Evolutionary conservation across 1,284 basidiomycete genomes (phyloP), one percentile per base, ranked within the genome.

Genomic region (Ceraceosorus guamensis): DNA sequence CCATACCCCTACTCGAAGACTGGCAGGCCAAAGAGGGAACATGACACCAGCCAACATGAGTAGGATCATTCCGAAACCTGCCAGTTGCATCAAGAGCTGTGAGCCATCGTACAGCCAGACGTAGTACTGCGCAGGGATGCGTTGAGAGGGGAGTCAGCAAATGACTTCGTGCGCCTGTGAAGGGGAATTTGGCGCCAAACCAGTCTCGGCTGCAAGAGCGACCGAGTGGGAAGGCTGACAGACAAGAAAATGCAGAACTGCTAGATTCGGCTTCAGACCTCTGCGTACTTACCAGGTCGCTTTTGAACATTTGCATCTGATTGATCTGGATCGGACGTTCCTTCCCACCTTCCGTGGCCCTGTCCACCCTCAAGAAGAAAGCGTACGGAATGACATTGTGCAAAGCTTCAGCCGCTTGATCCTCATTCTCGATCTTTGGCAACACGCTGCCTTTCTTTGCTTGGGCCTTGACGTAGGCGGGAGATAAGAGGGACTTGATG

Each of bases 51-150:
- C 92, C 46, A 99, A 85, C 82, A 98, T 91, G 71, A 96, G 81
- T 34, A 82, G 84, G 55, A 98, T 91, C 89, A 99, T 92, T 35
- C 85, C 85, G 24, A 88, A 80, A 10, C 89, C 93, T 39, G 91
- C 90, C n/a, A 91, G 83, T 71, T 93, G 91, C 11, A 89, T 91
- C 64, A 86, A 89, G 81, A 91, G 86, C 75, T 96, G 91, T 3
- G 87, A 88, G 43, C 91, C 91, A 64, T 95, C 91, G 78, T 91
- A 91, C 78, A 98, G 90, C 93, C 93, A 98, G 16, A 87, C 91
- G 76, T 89, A 98, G 62, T 76, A 57, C 67, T 66, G 56, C 30
- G 31, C 24, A 24, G 30, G 14, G 10, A 8, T 3, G 24, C 24
- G 24, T 32, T 13, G 46, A 18, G 13, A 18, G 16, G 35, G 35